Conservation (phyloP, 179 eudicot species). For the Silene coronaria region DNA sequence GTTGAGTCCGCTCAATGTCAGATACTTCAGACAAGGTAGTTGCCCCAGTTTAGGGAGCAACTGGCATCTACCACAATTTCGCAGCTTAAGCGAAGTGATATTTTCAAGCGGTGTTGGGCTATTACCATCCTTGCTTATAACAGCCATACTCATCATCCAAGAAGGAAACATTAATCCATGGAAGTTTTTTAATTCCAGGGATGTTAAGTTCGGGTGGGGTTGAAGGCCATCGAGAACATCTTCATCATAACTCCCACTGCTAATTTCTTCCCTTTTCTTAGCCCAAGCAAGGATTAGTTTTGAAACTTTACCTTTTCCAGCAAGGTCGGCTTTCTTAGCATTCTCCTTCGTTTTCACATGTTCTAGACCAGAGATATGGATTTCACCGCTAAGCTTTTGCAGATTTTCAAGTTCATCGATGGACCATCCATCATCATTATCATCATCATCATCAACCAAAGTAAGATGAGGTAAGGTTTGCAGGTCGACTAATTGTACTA, state of each 20-base stretch:
- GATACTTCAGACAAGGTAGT: slow-evolving; percentile 10
- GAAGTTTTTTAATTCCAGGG: background rate
- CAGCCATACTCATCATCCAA: slow-evolving; percentile 21
- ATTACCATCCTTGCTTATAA: background rate
- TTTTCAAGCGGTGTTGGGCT: background rate
- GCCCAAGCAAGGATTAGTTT: slow-evolving; percentile 5
- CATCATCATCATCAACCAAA: background rate
- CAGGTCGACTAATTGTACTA: background rate
- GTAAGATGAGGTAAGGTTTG: slow-evolving; percentile 18
- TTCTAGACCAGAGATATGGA: slow-evolving; percentile 12
- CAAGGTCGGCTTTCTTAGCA: slow-evolving; percentile 13
- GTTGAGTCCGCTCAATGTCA: background rate
- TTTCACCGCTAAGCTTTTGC: background rate
- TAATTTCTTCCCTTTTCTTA: background rate
- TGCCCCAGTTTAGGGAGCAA: slow-evolving; percentile 18
- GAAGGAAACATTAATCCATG: slow-evolving; percentile 2
- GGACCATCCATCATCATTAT: slow-evolving; percentile 6
- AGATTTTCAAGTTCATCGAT: slow-evolving; percentile 7
- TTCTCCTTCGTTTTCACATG: slow-evolving; percentile 7
- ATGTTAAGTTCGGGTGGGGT: slow-evolving; percentile 19
- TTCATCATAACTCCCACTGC: slow-evolving; percentile 8
- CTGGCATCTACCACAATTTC: slow-evolving; percentile 8
- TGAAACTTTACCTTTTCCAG: background rate
- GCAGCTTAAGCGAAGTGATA: background rate
- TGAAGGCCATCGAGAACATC: slow-evolving; percentile 22